phyloP scores from a whole-genome alignment of 2,329 filamentous ascomycete species.

The Microsporum audouinii region DNA sequence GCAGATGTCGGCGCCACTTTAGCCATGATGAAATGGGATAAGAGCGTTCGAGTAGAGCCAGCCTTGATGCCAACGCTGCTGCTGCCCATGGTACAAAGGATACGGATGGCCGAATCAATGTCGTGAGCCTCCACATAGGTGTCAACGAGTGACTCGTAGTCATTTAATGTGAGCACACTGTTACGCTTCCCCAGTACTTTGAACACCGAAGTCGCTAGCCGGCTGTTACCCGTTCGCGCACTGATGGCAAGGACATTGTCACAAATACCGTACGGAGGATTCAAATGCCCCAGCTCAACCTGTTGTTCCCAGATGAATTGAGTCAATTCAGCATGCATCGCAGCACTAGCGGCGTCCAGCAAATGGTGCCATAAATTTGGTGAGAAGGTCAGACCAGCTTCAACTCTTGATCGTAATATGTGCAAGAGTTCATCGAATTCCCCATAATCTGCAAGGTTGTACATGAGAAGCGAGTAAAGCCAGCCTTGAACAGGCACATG shows the following conservation, averaged over 20 bases:
- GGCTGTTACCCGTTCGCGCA: slow-evolving; percentile 54
- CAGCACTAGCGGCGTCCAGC: slow-evolving; percentile 61
- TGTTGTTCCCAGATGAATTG: slow-evolving; percentile 59
- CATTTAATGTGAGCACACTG: slow-evolving; percentile 47
- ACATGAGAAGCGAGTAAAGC: slow-evolving; percentile 69
- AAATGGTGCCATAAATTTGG: slow-evolving; percentile 55
- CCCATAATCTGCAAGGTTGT: slow-evolving; percentile 56
- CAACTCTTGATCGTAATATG: slow-evolving; percentile 50
- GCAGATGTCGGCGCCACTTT: slow-evolving; percentile 39
- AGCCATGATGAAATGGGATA: slow-evolving; percentile 42
- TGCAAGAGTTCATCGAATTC: slow-evolving; percentile 68
- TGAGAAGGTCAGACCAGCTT: slow-evolving; percentile 39
- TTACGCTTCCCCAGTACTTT: slow-evolving; percentile 50
- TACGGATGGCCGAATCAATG: slow-evolving; percentile 53
- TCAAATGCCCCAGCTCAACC: slow-evolving; percentile 49
- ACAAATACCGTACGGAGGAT: slow-evolving; percentile 53
- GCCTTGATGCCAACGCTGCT: slow-evolving; percentile 48
- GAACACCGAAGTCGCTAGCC: slow-evolving; percentile 60
- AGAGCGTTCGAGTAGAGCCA: slow-evolving; percentile 54
- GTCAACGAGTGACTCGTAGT: slow-evolving; percentile 71
- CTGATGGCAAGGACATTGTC: slow-evolving; percentile 61
- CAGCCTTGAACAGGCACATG: slow-evolving; percentile 51
- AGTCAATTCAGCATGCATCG: slow-evolving; percentile 52
- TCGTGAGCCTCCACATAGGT: slow-evolving; percentile 54
- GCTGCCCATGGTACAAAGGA: slow-evolving; percentile 62